Conservation (phyloP, 164 flowering plant species). For the Saururus chinensis region DNA sequence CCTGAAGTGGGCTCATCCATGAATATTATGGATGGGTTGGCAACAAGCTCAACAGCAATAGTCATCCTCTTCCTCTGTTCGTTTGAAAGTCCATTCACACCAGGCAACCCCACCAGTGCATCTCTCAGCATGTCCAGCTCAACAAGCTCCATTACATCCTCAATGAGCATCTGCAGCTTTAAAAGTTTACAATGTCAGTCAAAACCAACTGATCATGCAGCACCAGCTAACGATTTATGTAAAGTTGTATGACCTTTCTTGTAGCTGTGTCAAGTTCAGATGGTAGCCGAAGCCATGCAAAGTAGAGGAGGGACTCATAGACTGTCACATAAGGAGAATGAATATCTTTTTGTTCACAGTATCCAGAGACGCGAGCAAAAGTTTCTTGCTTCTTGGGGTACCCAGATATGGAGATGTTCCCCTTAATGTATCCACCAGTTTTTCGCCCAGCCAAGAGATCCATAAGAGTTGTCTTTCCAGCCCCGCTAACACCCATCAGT, state of each 20-base stretch:
- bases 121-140: constrained; percentile 30
- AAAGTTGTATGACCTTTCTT: constrained; percentile 25
- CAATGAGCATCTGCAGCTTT: constrained; percentile 34
- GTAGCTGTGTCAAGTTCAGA: constrained; percentile 24
- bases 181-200: not conserved
- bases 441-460: constrained; percentile 48
- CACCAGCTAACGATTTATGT: not conserved
- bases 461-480: constrained; percentile 52
- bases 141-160: constrained; percentile 49
- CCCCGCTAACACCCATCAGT: constrained; percentile 55
- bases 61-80: constrained; percentile 50
- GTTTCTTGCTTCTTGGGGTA: constrained; percentile 47
- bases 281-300: constrained; percentile 51
- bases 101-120: constrained; percentile 39
- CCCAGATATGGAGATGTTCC: constrained; percentile 36
- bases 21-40: constrained; percentile 49
- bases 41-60: constrained; percentile 54
- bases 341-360: constrained; percentile 49
- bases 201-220: not conserved
- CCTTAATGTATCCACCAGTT: constrained; percentile 42
- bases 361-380: constrained; percentile 43
- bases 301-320: constrained; percentile 37
- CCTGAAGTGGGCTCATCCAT: constrained; percentile 64
- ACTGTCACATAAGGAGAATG: constrained; percentile 52
- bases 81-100: constrained; percentile 37